A percentile compares a stretch with the other conserved stretches of the same genome.
These are phyloP conservation scores for Epichloe uncinata DNA, from an alignment of 2,329 filamentous ascomycete genomes.

Conservation along the genomic window DNA sequence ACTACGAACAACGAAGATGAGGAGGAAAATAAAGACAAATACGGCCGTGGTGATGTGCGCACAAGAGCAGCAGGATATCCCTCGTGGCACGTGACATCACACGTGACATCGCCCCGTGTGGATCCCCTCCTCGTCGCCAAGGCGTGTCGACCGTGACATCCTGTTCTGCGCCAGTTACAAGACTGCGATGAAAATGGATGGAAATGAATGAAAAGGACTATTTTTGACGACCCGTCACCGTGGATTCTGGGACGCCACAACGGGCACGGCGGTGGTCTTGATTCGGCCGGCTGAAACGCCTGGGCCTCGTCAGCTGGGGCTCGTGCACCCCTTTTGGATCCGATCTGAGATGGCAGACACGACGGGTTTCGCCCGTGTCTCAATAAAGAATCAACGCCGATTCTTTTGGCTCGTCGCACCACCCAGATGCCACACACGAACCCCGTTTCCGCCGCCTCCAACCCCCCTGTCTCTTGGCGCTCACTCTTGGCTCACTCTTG, in stretches of 20 bases:
- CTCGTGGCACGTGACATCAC: too few relatives aligned
- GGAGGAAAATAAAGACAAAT: too few relatives aligned
- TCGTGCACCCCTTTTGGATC: background rate
- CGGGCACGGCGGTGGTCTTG: background rate
- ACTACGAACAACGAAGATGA: too few relatives aligned
- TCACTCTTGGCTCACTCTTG: background rate
- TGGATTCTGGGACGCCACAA: background rate
- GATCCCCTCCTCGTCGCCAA: too few relatives aligned
- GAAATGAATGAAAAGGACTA: too few relatives aligned
- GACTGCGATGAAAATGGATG: too few relatives aligned
- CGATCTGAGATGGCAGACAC: background rate
- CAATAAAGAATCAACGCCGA: background rate
- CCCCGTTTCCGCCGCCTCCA: background rate
- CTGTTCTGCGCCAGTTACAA: too few relatives aligned
- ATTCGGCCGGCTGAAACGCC: conserved; percentile 2
- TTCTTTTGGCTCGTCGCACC: background rate
- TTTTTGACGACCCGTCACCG: background rate
- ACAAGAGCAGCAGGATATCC: too few relatives aligned
- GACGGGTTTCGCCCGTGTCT: conserved; percentile 4
- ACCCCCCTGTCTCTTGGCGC: background rate
- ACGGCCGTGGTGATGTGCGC: too few relatives aligned
- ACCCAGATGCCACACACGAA: background rate
- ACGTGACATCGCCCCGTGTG: too few relatives aligned
- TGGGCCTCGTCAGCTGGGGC: background rate
- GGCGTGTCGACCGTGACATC: too few relatives aligned